These are phyloP conservation scores for Zostera marina DNA, from an alignment of 116 monocot genomes.

Conservation along the genomic window DNA sequence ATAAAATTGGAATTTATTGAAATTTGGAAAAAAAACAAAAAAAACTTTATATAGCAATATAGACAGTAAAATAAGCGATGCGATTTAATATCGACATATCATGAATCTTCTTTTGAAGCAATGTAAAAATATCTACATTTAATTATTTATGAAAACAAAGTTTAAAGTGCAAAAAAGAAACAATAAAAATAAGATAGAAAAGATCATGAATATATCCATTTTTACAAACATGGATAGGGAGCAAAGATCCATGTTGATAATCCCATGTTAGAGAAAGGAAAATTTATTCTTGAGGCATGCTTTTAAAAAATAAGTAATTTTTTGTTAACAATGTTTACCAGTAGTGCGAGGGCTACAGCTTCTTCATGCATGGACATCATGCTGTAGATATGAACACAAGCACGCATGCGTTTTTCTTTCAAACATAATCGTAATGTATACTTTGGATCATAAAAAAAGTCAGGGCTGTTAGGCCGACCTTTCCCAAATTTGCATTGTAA, in stretches of 20 bases:
- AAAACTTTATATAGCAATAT: not conserved
- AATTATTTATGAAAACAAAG: too few relatives aligned
- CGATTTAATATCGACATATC: too few relatives aligned
- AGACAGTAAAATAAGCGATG: too few relatives aligned
- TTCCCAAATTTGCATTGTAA: conserved; percentile 85
- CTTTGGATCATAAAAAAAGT: conserved; percentile 94
- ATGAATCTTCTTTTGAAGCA: too few relatives aligned
- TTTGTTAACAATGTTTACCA: conserved; percentile 28
- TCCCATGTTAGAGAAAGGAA: too few relatives aligned
- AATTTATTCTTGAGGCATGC: too few relatives aligned
- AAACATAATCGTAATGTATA: conserved; percentile 87
- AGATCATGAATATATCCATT: too few relatives aligned
- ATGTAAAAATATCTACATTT: too few relatives aligned
- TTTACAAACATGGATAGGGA: too few relatives aligned
- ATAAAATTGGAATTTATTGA: not conserved
- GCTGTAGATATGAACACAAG: conserved; percentile 98
- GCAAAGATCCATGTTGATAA: too few relatives aligned
- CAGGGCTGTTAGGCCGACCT: conserved; percentile 48
- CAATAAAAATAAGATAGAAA: too few relatives aligned
- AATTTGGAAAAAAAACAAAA: not conserved
- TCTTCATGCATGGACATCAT: conserved; percentile 99
- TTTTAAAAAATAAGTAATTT: not conserved
- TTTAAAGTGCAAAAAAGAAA: too few relatives aligned
- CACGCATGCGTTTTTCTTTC: conserved; percentile 90
- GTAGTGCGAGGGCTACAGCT: conserved; percentile 95